Evolutionary conservation across 2,329 filamentous ascomycete species (phyloP).

Genomic region (Fusarium burgessii): DNA sequence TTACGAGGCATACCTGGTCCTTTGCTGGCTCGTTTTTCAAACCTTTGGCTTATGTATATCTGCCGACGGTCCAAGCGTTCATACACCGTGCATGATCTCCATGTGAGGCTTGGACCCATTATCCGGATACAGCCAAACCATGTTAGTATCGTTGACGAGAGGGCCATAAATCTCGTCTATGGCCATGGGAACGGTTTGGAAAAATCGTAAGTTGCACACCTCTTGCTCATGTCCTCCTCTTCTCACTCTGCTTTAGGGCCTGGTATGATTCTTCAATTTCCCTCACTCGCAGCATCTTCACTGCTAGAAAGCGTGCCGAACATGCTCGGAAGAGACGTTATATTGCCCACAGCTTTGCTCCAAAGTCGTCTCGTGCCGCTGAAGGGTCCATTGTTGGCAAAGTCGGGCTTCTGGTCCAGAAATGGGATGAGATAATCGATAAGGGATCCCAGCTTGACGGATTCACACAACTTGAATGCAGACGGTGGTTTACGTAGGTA

Average conservation of each 20-base stretch:
- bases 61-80: background rate
- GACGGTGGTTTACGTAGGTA: slow-evolving; percentile 6
- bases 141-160: background rate
- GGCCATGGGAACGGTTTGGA: slow-evolving; percentile 6
- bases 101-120: background rate
- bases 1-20: background rate
- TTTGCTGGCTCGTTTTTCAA: background rate
- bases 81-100: background rate
- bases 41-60: background rate
- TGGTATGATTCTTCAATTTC: slow-evolving; percentile 8
- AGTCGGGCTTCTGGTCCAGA: background rate
- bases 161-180: background rate
- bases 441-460: background rate
- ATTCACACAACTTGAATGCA: background rate
- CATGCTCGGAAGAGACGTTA: slow-evolving; percentile 7
- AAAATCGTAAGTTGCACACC: background rate
- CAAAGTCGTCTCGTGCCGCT: background rate
- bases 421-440: background rate
- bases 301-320: background rate
- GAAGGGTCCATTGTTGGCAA: background rate
- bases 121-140: slow-evolving; percentile 14
- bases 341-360: slow-evolving; percentile 3
- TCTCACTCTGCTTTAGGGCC: background rate
- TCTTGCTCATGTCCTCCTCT: background rate
- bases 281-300: slow-evolving; percentile 4